A percentile compares a stretch with the other conserved stretches of the same genome.
phyloP scores from a whole-genome alignment of 2,329 filamentous ascomycete species.

The Pleoardoris graminearum region DNA sequence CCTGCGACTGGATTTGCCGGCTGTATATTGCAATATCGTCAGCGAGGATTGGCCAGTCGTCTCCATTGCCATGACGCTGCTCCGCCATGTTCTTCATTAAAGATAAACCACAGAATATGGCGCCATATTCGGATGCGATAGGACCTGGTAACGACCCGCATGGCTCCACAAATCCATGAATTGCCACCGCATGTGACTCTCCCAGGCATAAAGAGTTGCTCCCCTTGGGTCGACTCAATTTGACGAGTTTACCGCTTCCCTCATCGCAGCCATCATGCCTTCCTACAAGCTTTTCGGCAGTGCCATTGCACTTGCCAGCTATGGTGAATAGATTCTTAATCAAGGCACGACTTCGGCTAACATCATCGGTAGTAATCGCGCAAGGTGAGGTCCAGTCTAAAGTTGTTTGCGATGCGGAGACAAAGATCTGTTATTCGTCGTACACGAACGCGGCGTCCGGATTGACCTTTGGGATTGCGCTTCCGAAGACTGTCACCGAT shows the following conservation, averaged over 20 bases:
- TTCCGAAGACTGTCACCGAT: slow-evolving; percentile 33
- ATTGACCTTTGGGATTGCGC: slow-evolving; percentile 36
- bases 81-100: slow-evolving; percentile 30
- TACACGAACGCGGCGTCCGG: slow-evolving; percentile 35
- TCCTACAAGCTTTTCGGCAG: slow-evolving; percentile 31
- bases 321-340: slow-evolving; percentile 20
- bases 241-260: slow-evolving; percentile 10
- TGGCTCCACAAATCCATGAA: slow-evolving; percentile 15
- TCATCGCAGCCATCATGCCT: slow-evolving; percentile 27
- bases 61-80: slow-evolving; percentile 12
- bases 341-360: slow-evolving; percentile 12
- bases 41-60: slow-evolving; percentile 27
- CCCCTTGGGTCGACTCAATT: slow-evolving; percentile 10
- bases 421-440: slow-evolving; percentile 37
- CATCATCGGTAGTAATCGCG: slow-evolving; percentile 24
- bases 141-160: slow-evolving; percentile 15
- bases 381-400: slow-evolving; percentile 37
- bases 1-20: slow-evolving; percentile 19
- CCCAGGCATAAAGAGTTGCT: slow-evolving; percentile 26
- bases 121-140: slow-evolving; percentile 22
- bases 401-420: slow-evolving; percentile 33
- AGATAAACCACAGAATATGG: slow-evolving; percentile 26
- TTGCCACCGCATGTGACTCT: slow-evolving; percentile 15
- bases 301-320: slow-evolving; percentile 32
- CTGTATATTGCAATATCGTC: slow-evolving; percentile 23